Conservation (phyloP, 1,284 basidiomycete species). For the Mycocalia duriaeana region DNA sequence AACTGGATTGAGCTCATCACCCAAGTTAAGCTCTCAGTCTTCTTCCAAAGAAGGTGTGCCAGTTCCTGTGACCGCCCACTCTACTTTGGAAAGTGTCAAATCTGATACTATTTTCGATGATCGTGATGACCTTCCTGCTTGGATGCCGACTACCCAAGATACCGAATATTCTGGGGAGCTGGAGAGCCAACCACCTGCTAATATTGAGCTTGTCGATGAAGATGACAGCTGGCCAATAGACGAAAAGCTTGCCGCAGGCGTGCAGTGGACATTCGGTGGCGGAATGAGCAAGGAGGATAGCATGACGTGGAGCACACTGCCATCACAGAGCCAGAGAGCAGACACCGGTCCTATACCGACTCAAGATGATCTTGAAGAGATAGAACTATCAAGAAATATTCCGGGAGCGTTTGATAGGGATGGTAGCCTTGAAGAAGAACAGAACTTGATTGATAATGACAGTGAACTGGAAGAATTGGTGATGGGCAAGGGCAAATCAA, state of each 20-base stretch:
- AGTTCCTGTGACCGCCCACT: conserved; percentile 41
- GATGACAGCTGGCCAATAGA: conserved; percentile 73
- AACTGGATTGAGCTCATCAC: conserved; percentile 40
- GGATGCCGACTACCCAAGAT: conserved; percentile 59
- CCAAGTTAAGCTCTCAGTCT: conserved; percentile 25
- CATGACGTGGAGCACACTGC: conserved; percentile 66
- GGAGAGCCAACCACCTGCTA: conserved; percentile 28
- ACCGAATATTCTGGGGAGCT: conserved; percentile 40
- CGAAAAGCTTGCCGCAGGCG: conserved; percentile 49
- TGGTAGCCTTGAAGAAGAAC: conserved; percentile 20
- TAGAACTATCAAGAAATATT: no score
- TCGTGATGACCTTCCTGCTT: conserved; percentile 38
- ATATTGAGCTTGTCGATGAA: conserved; percentile 37
- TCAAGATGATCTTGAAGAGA: conserved; percentile 2
- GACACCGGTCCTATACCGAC: conserved; percentile 28
- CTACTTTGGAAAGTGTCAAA: conserved; percentile 45
- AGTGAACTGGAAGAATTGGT: conserved; percentile 38
- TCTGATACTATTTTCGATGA: conserved; percentile 49
- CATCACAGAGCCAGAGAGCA: conserved; percentile 44
- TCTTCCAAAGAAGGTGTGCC: conserved; percentile 16
- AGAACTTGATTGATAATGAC: conserved; percentile 25
- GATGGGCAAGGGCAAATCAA: conserved; percentile 32
- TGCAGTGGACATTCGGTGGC: conserved; percentile 52
- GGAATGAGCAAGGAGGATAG: conserved; percentile 52
- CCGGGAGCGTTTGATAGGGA: conserved; percentile 21